Conservation (phyloP, 2,329 filamentous ascomycete genomes). For the Pseudocercospora fuligena region DNA sequence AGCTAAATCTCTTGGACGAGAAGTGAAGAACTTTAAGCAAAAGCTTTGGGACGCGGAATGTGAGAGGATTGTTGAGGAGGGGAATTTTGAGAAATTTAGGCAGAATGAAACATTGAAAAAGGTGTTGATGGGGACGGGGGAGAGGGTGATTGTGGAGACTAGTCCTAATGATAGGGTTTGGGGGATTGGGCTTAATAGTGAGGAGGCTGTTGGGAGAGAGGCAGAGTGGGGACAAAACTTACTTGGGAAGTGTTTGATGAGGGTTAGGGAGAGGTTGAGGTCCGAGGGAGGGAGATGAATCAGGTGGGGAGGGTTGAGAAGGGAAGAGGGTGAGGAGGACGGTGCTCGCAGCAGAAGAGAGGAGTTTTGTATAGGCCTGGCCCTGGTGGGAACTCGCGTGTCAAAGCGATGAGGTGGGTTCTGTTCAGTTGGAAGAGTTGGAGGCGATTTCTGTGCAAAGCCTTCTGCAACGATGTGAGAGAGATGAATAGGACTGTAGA, state of each 20-base stretch:
- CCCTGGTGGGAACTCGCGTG: no score
- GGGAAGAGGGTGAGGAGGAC: no score
- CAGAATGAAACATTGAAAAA: conserved; percentile 38
- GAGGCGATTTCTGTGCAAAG: no score
- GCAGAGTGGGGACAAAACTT: conserved; percentile 42
- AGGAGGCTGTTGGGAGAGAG: conserved; percentile 37
- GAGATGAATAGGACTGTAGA: no score
- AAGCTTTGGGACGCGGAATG: conserved; percentile 37
- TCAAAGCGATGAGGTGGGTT: no score
- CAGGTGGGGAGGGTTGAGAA: no score
- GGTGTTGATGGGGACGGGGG: conserved; percentile 39
- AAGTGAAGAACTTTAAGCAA: conserved; percentile 42
- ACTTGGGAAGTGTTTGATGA: conserved; percentile 43
- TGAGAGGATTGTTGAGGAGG: conserved; percentile 40
- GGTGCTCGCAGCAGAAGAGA: no score
- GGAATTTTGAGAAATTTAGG: conserved; percentile 42
- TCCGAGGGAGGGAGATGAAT: no score
- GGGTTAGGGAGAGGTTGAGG: conserved; percentile 39
- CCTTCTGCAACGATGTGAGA: no score
- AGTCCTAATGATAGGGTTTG: conserved; percentile 45
- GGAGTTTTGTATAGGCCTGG: no score
- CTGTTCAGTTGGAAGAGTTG: no score
- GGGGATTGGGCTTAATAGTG: conserved; percentile 42
- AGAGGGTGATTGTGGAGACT: conserved; percentile 41
- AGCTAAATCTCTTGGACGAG: conserved; percentile 38